Percentiles rank a stretch among this genome's conserved stretches.
Evolutionary conservation across 2,329 filamentous ascomycete species (phyloP).

Genomic region (Xylariaceae sp.): DNA sequence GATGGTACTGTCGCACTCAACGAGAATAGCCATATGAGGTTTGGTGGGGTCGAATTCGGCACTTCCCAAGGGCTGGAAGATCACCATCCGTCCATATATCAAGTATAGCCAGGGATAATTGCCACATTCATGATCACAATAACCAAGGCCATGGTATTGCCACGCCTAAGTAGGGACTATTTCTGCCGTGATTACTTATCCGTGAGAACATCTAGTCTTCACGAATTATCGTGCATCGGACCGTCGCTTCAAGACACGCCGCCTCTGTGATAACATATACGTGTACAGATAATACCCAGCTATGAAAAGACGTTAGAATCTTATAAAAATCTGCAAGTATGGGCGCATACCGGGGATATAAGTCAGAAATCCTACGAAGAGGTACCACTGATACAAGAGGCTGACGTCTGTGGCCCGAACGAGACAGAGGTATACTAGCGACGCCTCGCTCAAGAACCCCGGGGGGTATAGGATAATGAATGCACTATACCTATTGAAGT

Average conservation of each 20-base stretch:
- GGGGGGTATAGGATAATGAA: constrained; percentile 71
- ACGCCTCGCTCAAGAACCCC: constrained; percentile 65
- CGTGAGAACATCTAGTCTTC: too few relatives aligned
- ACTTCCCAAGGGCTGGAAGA: constrained; percentile 29
- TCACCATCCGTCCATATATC: constrained; percentile 26
- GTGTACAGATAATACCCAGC: constrained; percentile 19
- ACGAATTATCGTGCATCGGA: too few relatives aligned
- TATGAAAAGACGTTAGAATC: background rate
- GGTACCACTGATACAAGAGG: constrained; percentile 4
- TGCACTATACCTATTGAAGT: constrained; percentile 54
- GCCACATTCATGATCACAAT: background rate
- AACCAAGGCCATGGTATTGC: background rate
- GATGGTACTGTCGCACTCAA: constrained; percentile 30
- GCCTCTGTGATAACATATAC: constrained; percentile 20
- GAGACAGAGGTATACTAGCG: constrained; percentile 51
- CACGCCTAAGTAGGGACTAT: background rate
- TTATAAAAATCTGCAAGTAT: background rate
- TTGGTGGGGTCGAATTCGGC: constrained; percentile 32
- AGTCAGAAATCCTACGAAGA: constrained; percentile 13
- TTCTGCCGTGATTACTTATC: too few relatives aligned
- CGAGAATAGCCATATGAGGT: constrained; percentile 36
- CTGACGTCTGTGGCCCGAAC: constrained; percentile 6
- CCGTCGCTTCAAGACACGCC: background rate
- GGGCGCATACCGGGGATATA: constrained; percentile 18
- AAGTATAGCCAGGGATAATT: constrained; percentile 13